Conservation (phyloP, 2,329 filamentous ascomycete species). For the Stagonosporopsis chrysanthemi region DNA sequence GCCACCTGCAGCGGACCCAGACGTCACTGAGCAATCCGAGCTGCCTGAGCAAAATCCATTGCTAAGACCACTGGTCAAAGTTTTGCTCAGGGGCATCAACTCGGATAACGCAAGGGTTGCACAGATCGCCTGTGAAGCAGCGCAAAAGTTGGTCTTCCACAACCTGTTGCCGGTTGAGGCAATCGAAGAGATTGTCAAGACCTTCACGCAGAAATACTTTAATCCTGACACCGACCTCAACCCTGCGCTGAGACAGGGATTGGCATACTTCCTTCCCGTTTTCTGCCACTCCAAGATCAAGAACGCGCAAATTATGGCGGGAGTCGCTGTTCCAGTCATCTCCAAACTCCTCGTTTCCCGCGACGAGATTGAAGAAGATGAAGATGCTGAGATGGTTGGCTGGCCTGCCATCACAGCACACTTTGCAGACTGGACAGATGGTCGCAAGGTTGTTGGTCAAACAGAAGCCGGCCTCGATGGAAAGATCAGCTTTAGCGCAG, state of each 20-base stretch:
- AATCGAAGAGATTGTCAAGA: slow-evolving; percentile 77
- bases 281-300: slow-evolving; percentile 86
- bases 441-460: slow-evolving; percentile 75
- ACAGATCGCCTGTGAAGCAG: slow-evolving; percentile 78
- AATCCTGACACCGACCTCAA: slow-evolving; percentile 82
- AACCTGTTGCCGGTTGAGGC: slow-evolving; percentile 65
- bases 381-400: slow-evolving; percentile 75
- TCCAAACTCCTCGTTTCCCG: slow-evolving; percentile 69
- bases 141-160: slow-evolving; percentile 86
- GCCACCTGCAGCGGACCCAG: slow-evolving; percentile 53
- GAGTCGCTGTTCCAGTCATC: slow-evolving; percentile 75
- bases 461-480: slow-evolving; percentile 51
- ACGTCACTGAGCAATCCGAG: slow-evolving; percentile 52
- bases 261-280: slow-evolving; percentile 93
- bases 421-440: slow-evolving; percentile 94
- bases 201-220: slow-evolving; percentile 86
- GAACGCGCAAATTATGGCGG: slow-evolving; percentile 83
- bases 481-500: slow-evolving; percentile 63
- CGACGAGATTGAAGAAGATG: slow-evolving; percentile 75
- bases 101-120: slow-evolving; percentile 77
- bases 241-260: slow-evolving; percentile 80
- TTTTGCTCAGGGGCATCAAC: slow-evolving; percentile 79
- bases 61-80: slow-evolving; percentile 75
- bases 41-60: slow-evolving; percentile 42
- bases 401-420: slow-evolving; percentile 80